Percentiles rank a stretch among this genome's conserved stretches.
Conservation (phyloP, 352 stramenopile genomes). For the Globisporangium sylvaticum region DNA sequence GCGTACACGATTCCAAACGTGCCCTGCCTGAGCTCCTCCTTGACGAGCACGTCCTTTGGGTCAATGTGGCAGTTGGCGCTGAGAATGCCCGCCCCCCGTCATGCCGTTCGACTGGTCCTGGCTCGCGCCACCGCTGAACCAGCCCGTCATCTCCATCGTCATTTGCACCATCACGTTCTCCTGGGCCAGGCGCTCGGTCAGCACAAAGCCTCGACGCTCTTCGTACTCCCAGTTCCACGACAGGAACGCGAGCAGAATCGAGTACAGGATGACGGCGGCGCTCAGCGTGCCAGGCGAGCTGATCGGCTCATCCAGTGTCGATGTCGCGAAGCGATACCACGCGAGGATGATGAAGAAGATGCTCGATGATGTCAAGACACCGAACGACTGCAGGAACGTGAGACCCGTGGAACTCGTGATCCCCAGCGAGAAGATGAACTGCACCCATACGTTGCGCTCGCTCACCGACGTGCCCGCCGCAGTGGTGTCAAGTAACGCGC, state of each 20-base stretch:
- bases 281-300: slow-evolving; percentile 68
- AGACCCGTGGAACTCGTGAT: slow-evolving; percentile 80
- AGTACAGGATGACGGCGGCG: slow-evolving; percentile 70
- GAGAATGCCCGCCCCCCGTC: slow-evolving; percentile 42
- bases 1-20: slow-evolving; percentile 79
- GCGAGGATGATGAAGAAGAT: slow-evolving; percentile 76
- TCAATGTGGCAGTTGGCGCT: slow-evolving; percentile 85
- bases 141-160: slow-evolving; percentile 87
- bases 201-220: slow-evolving; percentile 80
- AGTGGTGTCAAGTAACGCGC: slow-evolving; percentile 69
- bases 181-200: slow-evolving; percentile 76
- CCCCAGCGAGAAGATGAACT: slow-evolving; percentile 83
- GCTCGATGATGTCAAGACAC: slow-evolving; percentile 52
- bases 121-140: slow-evolving; percentile 74
- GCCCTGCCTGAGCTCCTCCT: slow-evolving; percentile 72
- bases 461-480: slow-evolving; percentile 67
- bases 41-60: slow-evolving; percentile 74
- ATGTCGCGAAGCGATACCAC: slow-evolving; percentile 52
- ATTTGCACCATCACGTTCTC: slow-evolving; percentile 87
- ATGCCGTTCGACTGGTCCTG: slow-evolving; percentile 47
- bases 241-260: slow-evolving; percentile 73
- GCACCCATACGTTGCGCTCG: slow-evolving; percentile 82
- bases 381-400: slow-evolving; percentile 63
- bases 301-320: slow-evolving; percentile 29
- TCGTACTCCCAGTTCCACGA: slow-evolving; percentile 89